A percentile compares a stretch with the other conserved stretches of the same genome.
Evolutionary conservation across 2,329 filamentous ascomycete genomes (phyloP).

Genomic region (Nigrospora sphaerica): DNA sequence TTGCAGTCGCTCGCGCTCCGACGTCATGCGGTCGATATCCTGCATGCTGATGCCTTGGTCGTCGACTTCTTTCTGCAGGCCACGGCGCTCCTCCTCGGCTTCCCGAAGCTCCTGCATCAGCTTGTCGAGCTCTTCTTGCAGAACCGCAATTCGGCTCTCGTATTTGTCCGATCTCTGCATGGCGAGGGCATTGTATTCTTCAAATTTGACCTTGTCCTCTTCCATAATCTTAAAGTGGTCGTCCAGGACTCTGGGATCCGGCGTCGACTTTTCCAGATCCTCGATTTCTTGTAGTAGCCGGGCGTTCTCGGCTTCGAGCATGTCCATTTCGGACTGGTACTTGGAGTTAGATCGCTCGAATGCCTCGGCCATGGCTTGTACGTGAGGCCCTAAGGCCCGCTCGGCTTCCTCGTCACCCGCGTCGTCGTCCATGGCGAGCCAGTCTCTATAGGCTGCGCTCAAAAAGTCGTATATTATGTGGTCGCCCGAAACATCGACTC

Average conservation of each 20-base stretch:
- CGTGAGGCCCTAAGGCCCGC: slow-evolving; percentile 71
- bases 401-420: slow-evolving; percentile 79
- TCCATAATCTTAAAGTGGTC: slow-evolving; percentile 89
- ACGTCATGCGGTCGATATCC: slow-evolving; percentile 98
- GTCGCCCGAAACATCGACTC: slow-evolving; percentile 81
- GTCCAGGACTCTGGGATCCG: slow-evolving; percentile 76
- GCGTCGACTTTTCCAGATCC: slow-evolving; percentile 79
- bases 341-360: slow-evolving; percentile 82
- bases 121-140: slow-evolving; percentile 84
- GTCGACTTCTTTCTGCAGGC: slow-evolving; percentile 80
- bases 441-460: slow-evolving; percentile 83
- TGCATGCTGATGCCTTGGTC: slow-evolving; percentile 92
- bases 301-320: slow-evolving; percentile 80
- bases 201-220: slow-evolving; percentile 90
- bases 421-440: slow-evolving; percentile 88
- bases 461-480: slow-evolving; percentile 93
- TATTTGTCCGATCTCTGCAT: slow-evolving; percentile 85
- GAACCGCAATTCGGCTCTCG: slow-evolving; percentile 67
- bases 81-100: slow-evolving; percentile 73
- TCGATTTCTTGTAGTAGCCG: slow-evolving; percentile 79
- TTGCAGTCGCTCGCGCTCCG: slow-evolving; percentile 88
- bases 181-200: slow-evolving; percentile 84
- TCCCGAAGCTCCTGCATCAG: slow-evolving; percentile 67
- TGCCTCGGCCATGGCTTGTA: slow-evolving; percentile 78
- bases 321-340: slow-evolving; percentile 75